These are phyloP conservation scores for Mycosphaerelloides madeirae DNA, from an alignment of 2,329 filamentous ascomycete genomes.

Conservation along the genomic window DNA sequence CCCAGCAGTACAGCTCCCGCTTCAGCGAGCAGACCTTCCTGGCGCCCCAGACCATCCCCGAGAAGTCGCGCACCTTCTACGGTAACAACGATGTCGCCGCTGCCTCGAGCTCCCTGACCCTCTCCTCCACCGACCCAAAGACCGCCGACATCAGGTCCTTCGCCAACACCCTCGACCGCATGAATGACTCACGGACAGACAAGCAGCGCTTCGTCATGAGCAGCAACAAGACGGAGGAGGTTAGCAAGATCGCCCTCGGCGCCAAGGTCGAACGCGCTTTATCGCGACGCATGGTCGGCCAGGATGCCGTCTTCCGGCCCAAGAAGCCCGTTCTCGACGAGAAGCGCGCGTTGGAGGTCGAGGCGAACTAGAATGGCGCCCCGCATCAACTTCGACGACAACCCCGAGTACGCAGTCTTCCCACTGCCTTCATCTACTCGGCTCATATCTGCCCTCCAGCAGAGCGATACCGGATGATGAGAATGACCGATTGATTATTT, in stretches of 20 bases:
- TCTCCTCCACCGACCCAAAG: constrained; percentile 43
- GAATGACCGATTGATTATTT: not conserved
- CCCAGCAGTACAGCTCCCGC: constrained; percentile 16
- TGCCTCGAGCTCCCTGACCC: constrained; percentile 25
- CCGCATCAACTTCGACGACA: not conserved
- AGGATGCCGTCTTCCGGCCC: constrained; percentile 72
- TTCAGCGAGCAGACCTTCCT: constrained; percentile 21
- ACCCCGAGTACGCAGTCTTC: too few species aligned
- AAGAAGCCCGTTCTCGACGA: constrained; percentile 23
- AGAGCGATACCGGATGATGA: not conserved
- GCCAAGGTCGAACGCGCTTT: constrained; percentile 88
- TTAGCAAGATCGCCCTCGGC: constrained; percentile 81
- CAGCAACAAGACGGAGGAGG: constrained; percentile 73
- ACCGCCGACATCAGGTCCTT: constrained; percentile 67
- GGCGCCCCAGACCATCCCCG: constrained; percentile 17
- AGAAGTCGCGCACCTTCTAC: constrained; percentile 18
- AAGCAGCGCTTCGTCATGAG: constrained; percentile 76
- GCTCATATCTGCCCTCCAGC: not conserved
- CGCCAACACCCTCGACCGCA: constrained; percentile 73
- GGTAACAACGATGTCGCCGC: constrained; percentile 16
- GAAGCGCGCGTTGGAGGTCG: constrained; percentile 18
- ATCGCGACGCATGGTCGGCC: constrained; percentile 76
- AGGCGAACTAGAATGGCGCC: constrained; percentile 17
- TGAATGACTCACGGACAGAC: constrained; percentile 81
- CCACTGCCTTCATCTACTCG: too few species aligned